Evolutionary conservation across 805 yeast species (phyloP).

Genomic region (Isabelozyma rhagii): DNA sequence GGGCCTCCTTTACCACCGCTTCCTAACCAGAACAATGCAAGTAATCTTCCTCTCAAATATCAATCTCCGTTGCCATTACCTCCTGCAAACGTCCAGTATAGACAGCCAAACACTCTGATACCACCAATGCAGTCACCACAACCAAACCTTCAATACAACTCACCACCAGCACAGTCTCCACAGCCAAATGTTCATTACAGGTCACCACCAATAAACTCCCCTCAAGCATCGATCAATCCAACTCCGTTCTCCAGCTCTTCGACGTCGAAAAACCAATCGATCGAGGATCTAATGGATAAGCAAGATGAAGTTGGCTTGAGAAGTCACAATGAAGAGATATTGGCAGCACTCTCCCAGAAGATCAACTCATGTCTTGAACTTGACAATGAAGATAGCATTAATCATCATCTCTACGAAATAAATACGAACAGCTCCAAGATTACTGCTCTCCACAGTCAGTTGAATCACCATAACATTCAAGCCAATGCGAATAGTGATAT

Average conservation of each 20-base stretch:
- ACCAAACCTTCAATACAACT: background rate
- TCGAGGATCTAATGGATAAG: slow-evolving; percentile 15
- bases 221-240: slow-evolving; percentile 1
- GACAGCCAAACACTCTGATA: background rate
- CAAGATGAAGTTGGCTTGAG: slow-evolving; percentile 6
- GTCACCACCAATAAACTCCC: background rate
- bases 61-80: slow-evolving; percentile 32
- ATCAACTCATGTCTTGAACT: slow-evolving; percentile 12
- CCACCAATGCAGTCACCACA: background rate
- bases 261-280: background rate
- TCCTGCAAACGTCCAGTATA: background rate
- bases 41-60: slow-evolving; percentile 22
- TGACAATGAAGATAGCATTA: slow-evolving; percentile 6
- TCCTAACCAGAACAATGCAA: slow-evolving; percentile 4
- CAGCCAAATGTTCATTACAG: background rate
- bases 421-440: slow-evolving; percentile 17
- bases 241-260: background rate
- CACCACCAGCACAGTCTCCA: background rate
- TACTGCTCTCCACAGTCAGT: slow-evolving; percentile 27
- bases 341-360: slow-evolving; percentile 10
- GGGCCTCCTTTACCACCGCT: slow-evolving; percentile 27
- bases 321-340: background rate
- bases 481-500: slow-evolving; percentile 33
- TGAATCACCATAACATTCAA: slow-evolving; percentile 31
- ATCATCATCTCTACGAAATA: slow-evolving; percentile 8